phyloP scores from a whole-genome alignment of 768 basidiomycete genomes.

The Termitomyces sp. region DNA sequence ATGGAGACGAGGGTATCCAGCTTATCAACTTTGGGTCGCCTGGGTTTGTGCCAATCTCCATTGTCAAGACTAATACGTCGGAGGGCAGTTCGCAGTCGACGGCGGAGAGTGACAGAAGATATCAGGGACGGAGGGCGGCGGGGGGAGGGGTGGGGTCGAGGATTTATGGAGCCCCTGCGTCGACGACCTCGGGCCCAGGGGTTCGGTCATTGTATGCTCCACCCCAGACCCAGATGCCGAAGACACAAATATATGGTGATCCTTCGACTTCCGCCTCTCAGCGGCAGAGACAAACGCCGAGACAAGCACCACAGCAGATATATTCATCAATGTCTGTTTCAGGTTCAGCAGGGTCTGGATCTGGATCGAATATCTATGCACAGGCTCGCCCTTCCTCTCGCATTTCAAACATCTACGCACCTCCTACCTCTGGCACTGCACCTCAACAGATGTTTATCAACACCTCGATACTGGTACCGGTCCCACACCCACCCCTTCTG shows the following conservation, averaged over 20 bases:
- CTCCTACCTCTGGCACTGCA: background rate
- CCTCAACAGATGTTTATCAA: background rate
- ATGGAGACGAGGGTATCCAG: slow-evolving; percentile 3
- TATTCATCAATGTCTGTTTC: slow-evolving; percentile 6
- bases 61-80: background rate
- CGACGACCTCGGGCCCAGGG: background rate
- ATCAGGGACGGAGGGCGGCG: background rate
- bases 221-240: background rate
- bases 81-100: slow-evolving; percentile 6
- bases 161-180: background rate
- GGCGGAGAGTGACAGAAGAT: background rate
- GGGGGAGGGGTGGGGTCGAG: background rate
- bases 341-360: background rate
- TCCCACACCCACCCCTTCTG: background rate
- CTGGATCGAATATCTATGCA: background rate
- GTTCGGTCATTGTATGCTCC: background rate
- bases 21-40: slow-evolving; percentile 10
- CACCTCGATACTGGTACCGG: background rate
- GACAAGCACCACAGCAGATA: slow-evolving; percentile 7
- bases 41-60: background rate
- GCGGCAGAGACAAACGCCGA: slow-evolving; percentile 1
- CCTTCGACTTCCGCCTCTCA: background rate
- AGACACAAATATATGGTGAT: slow-evolving; percentile 4
- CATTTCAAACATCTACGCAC: background rate
- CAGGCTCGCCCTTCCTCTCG: background rate